These are phyloP conservation scores for Draba incana DNA, from an alignment of 345 rosid species.

Conservation along the genomic window DNA sequence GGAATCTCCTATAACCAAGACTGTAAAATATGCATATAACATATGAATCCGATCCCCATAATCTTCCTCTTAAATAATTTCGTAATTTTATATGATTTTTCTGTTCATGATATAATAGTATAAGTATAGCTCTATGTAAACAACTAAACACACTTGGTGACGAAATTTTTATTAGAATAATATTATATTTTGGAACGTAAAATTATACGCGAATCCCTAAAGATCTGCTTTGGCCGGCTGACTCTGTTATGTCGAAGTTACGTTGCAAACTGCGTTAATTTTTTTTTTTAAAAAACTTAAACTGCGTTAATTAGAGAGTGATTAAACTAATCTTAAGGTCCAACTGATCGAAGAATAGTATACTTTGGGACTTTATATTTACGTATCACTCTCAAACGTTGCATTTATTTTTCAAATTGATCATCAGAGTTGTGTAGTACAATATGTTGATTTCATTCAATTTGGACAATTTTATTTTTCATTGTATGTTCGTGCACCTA, in stretches of 20 bases:
- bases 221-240: constrained; percentile 56
- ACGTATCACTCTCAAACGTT: constrained; percentile 9
- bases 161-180: constrained; percentile 1
- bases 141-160: constrained; percentile 7
- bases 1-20: constrained; percentile 26
- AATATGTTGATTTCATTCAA: constrained; percentile 5
- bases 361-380: background rate
- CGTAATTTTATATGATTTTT: background rate
- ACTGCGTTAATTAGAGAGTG: background rate
- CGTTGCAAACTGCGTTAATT: constrained; percentile 4
- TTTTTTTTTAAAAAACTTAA: too few relatives aligned
- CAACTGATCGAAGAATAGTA: constrained; percentile 7
- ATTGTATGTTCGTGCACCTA: constrained; percentile 34
- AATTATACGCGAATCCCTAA: constrained; percentile 53
- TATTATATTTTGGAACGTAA: constrained; percentile 1
- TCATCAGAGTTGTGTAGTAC: background rate
- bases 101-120: constrained; percentile 1
- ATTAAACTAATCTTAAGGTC: background rate
- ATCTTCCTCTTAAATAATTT: constrained; percentile 32
- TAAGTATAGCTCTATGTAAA: background rate
- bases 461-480: background rate
- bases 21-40: constrained; percentile 19
- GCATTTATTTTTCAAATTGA: constrained; percentile 1
- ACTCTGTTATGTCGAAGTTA: too few relatives aligned
- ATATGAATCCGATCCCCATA: constrained; percentile 39